A percentile compares a stretch with the other conserved stretches of the same genome.
Conservation (phyloP, 2,329 filamentous ascomycete genomes). For the Exophiala mesophila region DNA sequence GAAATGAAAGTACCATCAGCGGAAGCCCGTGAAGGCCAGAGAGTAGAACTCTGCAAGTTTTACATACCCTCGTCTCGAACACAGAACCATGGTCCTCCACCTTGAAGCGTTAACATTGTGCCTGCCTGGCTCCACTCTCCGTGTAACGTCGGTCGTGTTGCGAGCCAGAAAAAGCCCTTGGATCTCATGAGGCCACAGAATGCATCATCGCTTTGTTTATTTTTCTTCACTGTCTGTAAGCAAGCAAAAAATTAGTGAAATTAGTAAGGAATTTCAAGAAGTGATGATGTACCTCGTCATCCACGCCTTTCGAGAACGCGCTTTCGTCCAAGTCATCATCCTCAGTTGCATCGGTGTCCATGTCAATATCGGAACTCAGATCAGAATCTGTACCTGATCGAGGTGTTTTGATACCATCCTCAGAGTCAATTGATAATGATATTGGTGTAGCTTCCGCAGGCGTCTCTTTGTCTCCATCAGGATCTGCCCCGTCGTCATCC, state of each 20-base stretch:
- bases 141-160: conserved; percentile 38
- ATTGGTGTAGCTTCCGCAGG: no score
- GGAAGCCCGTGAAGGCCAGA: no score
- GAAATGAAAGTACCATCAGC: not conserved
- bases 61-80: conserved; percentile 15
- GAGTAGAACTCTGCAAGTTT: not conserved
- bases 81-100: conserved; percentile 49
- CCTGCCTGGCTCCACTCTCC: conserved; percentile 45
- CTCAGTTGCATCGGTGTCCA: conserved; percentile 2
- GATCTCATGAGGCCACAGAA: conserved; percentile 39
- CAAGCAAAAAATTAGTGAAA: not conserved
- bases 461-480: conserved; percentile 20
- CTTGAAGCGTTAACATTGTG: conserved; percentile 40
- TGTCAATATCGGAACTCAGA: not conserved
- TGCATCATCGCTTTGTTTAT: conserved; percentile 36
- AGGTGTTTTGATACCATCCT: no score
- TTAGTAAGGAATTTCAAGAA: not conserved
- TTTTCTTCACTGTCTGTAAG: conserved; percentile 21
- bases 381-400: no score
- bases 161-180: conserved; percentile 44
- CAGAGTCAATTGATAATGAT: no score
- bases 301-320: conserved; percentile 17
- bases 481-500: conserved; percentile 29
- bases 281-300: conserved; percentile 11
- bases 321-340: conserved; percentile 10